Evolutionary conservation across 2,329 filamentous ascomycete genomes (phyloP).

Genomic region (Claviceps monticola): DNA sequence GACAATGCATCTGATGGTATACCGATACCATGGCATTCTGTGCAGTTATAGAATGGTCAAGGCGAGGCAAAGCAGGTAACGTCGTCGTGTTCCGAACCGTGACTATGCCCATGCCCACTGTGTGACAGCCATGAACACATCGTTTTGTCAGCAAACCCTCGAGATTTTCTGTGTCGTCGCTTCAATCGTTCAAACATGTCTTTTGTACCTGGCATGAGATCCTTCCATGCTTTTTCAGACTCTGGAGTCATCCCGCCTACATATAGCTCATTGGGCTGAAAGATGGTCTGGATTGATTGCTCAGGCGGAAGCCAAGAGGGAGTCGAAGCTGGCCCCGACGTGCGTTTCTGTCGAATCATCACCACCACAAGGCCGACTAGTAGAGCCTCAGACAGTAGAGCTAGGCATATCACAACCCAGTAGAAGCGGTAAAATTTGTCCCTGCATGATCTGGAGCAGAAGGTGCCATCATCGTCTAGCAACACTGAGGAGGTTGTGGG

Average conservation of each 20-base stretch:
- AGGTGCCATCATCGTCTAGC: background rate
- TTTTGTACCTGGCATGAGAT: constrained; percentile 1
- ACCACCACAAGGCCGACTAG: background rate
- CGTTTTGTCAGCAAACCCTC: background rate
- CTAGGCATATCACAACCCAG: background rate
- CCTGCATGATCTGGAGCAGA: background rate
- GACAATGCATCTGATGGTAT: constrained; percentile 2
- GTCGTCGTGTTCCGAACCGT: background rate
- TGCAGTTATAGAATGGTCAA: background rate
- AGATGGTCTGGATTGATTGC: background rate
- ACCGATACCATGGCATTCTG: constrained; percentile 1
- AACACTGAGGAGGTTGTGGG: background rate
- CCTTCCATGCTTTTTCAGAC: background rate
- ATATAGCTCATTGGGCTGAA: background rate
- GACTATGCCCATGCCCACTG: background rate
- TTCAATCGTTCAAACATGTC: background rate
- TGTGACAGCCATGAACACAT: background rate
- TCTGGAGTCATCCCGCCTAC: background rate
- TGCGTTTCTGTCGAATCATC: background rate
- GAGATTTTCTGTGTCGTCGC: too few species aligned
- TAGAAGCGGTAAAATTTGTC: background rate
- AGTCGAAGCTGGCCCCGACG: background rate
- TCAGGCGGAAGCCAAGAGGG: background rate
- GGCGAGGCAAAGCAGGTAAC: background rate
- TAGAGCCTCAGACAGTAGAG: background rate